phyloP scores from a whole-genome alignment of 2,329 filamentous ascomycete species.

The Aspergillus ochraceus region DNA sequence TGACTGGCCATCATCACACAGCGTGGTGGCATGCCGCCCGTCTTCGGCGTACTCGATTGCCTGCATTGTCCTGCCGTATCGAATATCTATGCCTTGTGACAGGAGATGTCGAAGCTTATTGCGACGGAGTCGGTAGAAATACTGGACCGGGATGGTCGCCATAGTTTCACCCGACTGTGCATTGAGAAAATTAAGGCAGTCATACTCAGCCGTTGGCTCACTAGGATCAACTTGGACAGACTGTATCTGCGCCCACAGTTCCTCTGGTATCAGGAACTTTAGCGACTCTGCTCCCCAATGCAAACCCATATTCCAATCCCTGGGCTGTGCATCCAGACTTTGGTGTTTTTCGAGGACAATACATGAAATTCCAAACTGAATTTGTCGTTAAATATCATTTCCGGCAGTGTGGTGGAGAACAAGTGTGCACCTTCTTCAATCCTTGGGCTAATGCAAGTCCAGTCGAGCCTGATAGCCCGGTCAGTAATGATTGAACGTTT shows the following conservation, averaged over 20 bases:
- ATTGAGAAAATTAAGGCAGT: conserved; percentile 26
- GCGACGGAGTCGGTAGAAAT: conserved; percentile 30
- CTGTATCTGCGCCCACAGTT: conserved; percentile 27
- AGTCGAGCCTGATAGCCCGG: conserved; percentile 34
- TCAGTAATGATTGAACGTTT: background rate
- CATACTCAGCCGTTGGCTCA: conserved; percentile 21
- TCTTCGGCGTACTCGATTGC: conserved; percentile 17
- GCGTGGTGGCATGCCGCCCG: conserved; percentile 15
- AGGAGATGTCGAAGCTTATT: conserved; percentile 30
- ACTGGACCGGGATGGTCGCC: conserved; percentile 26
- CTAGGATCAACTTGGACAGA: conserved; percentile 29
- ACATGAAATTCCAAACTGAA: conserved; percentile 24
- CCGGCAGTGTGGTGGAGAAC: background rate
- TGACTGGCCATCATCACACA: conserved; percentile 19
- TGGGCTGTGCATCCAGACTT: conserved; percentile 15
- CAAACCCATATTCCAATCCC: conserved; percentile 37
- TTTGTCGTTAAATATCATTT: background rate
- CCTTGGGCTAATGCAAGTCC: conserved; percentile 45
- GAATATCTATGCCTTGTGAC: conserved; percentile 25
- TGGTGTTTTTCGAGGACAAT: conserved; percentile 28
- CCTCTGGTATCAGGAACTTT: conserved; percentile 21
- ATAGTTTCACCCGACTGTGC: conserved; percentile 26
- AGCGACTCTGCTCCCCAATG: conserved; percentile 31
- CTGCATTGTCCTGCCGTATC: conserved; percentile 22
- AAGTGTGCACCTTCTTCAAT: conserved; percentile 36